These are phyloP conservation scores for Brassica nigra DNA, from an alignment of 345 rosid species.

Conservation along the genomic window DNA sequence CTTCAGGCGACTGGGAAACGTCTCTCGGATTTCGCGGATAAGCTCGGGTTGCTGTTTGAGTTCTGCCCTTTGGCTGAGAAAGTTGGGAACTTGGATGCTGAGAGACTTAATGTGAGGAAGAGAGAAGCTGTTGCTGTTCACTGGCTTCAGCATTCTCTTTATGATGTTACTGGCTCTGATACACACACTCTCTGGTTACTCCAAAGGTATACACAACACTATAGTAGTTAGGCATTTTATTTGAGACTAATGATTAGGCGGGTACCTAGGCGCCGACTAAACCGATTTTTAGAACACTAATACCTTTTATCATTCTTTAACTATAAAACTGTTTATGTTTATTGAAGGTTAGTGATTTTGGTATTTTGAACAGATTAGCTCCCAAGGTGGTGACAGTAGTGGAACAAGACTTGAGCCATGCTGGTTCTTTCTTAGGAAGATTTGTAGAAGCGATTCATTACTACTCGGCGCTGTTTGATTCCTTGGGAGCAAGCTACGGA, in stretches of 20 bases:
- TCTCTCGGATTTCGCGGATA: constrained; percentile 83
- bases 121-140: constrained; percentile 97
- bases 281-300: no score
- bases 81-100: constrained; percentile 83
- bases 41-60: constrained; percentile 85
- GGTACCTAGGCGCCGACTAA: no score
- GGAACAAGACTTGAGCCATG: constrained; percentile 93
- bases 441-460: constrained; percentile 98
- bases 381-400: constrained; percentile 98
- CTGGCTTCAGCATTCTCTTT: constrained; percentile 97
- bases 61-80: constrained; percentile 83
- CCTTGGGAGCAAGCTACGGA: constrained; percentile 89
- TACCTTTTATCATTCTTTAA: not conserved
- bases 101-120: constrained; percentile 70
- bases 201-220: constrained; percentile 58
- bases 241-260: no score
- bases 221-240: not conserved
- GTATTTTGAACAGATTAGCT: constrained; percentile 60
- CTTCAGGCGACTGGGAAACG: constrained; percentile 94
- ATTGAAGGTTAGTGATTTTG: not conserved
- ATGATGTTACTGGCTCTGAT: constrained; percentile 97
- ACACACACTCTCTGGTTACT: constrained; percentile 77
- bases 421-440: constrained; percentile 87
- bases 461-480: constrained; percentile 93
- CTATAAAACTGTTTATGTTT: not conserved